Base-by-base conservation (phyloP, 177 flowering plant species). In the Vitis hybrid region DNA sequence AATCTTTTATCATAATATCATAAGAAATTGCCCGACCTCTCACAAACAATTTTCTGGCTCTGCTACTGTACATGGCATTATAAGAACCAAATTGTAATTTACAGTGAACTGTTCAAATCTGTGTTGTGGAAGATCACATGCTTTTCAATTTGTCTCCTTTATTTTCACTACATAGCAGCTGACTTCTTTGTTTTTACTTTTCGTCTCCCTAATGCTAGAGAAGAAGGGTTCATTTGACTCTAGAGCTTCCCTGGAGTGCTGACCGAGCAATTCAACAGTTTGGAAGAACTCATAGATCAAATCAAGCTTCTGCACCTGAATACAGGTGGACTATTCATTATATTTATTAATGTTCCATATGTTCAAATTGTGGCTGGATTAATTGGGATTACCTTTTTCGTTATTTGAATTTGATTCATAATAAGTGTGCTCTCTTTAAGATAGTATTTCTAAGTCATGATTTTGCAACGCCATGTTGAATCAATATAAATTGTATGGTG, bases 201-300 rank as follows among this genome's bases (percentile, higher is more conserved):
- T 35, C 2, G 6, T 6, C 41, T 35, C 41, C 41, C 41, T 35
- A 35, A 55, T 73, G 52, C 69, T 89, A 95, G 99, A 91, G 73
- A 85, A 88, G 99, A 81, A 93, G 99, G 70, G 98, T 95, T 69
- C 99, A 95, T 79, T 69, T 95, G 68, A 95, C 99, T 49, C 81
- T 95, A 59, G 99, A 95, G 74, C 93, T 95, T 71, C 99, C 99
- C 62, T 95, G 99, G 99, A 93, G 99, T 85, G 99, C 99, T 75
- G 99, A 95, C 60, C 84, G 98, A 63, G 99, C 99, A 64, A 95
- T 95, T 81, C 99, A 95, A 74, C 99, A 95, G 76, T 93, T 93
- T 79, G 99, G 99, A 74, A 88, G 99, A 88, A 95, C 99, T 71
- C 99, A 95, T 81, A 84, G 99, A 24, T 95, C 99, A 61, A 95